Percentiles rank a stretch among this genome's conserved stretches.
Conservation (phyloP, 83 land plant genomes). For the Larix sibirica region DNA sequence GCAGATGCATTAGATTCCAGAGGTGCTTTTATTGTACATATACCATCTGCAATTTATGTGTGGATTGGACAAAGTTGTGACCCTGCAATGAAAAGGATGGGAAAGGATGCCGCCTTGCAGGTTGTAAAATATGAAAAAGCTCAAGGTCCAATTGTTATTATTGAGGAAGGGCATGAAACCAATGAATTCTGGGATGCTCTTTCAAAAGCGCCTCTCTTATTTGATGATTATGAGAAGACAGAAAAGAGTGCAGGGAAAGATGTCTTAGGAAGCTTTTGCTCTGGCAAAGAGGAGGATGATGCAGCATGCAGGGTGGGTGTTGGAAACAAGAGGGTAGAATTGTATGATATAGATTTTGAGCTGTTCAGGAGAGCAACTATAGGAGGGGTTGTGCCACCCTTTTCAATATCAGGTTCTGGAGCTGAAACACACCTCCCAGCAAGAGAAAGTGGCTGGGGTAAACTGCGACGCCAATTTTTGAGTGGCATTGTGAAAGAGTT, state of each 20-base stretch:
- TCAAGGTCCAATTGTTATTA: conserved; percentile 36
- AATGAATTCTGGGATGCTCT: conserved; percentile 69
- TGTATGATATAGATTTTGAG: conserved; percentile 80
- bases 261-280: neutral
- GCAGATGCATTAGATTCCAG: conserved; percentile 62
- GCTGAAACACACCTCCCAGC: conserved; percentile 53
- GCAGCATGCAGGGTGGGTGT: conserved; percentile 9
- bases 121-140: conserved; percentile 71
- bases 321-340: conserved; percentile 53
- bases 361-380: conserved; percentile 59
- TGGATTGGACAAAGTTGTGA: conserved; percentile 70
- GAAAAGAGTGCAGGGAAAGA: neutral
- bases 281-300: conserved; percentile 16
- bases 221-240: conserved; percentile 10
- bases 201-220: neutral
- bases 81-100: conserved; percentile 46
- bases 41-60: conserved; percentile 65
- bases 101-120: conserved; percentile 67
- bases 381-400: conserved; percentile 80
- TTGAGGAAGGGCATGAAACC: conserved; percentile 73
- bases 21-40: conserved; percentile 78
- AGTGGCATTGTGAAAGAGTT: conserved; percentile 26
- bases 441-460: conserved; percentile 42
- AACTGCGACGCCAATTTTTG: conserved; percentile 29
- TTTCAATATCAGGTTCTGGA: conserved; percentile 36